phyloP scores from a whole-genome alignment of 2,329 filamentous ascomycete genomes.

The Ramularia endophylla region DNA sequence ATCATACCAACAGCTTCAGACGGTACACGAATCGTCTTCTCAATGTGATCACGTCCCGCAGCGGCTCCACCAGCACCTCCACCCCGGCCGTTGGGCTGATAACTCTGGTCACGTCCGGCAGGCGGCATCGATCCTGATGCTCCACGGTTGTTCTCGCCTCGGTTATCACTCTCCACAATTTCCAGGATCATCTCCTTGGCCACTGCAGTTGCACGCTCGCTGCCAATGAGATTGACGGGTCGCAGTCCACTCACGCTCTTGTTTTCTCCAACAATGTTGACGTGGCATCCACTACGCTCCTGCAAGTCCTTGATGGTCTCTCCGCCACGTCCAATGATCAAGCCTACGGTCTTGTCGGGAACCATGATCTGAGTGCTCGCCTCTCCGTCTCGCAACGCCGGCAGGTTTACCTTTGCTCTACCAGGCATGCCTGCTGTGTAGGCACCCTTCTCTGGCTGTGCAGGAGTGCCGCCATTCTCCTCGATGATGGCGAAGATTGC shows the following conservation, averaged over 20 bases:
- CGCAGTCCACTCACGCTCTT: slow-evolving; percentile 87
- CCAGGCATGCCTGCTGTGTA: slow-evolving; percentile 32
- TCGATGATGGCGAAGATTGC: slow-evolving; percentile 86
- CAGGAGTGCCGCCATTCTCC: slow-evolving; percentile 61
- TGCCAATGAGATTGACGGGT: slow-evolving; percentile 85
- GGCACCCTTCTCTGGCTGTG: slow-evolving; percentile 30
- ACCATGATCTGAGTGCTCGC: slow-evolving; percentile 92
- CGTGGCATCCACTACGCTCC: slow-evolving; percentile 86
- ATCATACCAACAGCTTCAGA: slow-evolving; percentile 95
- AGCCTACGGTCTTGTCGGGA: slow-evolving; percentile 81
- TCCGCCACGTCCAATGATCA: slow-evolving; percentile 89
- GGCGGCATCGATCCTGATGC: slow-evolving; percentile 19
- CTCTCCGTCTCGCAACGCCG: slow-evolving; percentile 67
- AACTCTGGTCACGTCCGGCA: slow-evolving; percentile 21
- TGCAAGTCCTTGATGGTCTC: slow-evolving; percentile 91
- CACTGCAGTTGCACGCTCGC: slow-evolving; percentile 63
- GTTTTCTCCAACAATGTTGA: slow-evolving; percentile 90
- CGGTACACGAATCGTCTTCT: slow-evolving; percentile 77
- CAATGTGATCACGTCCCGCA: slow-evolving; percentile 54
- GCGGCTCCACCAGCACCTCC: slow-evolving; percentile 37
- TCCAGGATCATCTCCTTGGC: slow-evolving; percentile 88
- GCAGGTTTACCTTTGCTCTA: slow-evolving; percentile 33
- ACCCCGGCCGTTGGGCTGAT: slow-evolving; percentile 32
- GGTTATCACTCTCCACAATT: slow-evolving; percentile 84
- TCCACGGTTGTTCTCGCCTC: slow-evolving; percentile 38